These are phyloP conservation scores for Gossypium mustelinum DNA, from an alignment of 345 rosid genomes.

Conservation along the genomic window DNA sequence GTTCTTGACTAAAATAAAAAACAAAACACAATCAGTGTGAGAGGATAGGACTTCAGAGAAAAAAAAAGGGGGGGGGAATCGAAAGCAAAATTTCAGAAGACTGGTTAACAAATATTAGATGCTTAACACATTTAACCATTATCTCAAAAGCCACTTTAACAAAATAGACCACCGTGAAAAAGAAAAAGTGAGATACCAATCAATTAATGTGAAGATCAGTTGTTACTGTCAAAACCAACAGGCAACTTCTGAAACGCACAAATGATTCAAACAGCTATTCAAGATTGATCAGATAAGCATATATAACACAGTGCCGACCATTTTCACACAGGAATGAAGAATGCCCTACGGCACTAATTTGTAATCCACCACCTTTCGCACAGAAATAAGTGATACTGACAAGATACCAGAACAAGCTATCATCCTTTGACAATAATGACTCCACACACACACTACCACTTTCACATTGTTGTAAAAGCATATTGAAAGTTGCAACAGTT, in stretches of 20 bases:
- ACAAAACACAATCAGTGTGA: conserved; percentile 5
- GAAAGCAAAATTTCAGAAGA: neutral
- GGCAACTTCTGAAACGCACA: neutral
- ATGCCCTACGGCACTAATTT: neutral
- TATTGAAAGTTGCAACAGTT: neutral
- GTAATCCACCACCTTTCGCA: neutral
- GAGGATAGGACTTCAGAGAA: neutral
- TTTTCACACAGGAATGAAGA: neutral
- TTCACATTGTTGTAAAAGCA: neutral
- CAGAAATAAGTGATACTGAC: neutral
- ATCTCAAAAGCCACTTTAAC: neutral
- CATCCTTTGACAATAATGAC: neutral
- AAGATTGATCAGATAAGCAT: conserved; percentile 5
- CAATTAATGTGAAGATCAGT: neutral
- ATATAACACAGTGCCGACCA: neutral
- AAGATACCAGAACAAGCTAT: neutral
- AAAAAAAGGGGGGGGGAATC: neutral
- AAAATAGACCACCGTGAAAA: neutral
- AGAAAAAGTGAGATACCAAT: neutral
- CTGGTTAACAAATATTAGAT: neutral
- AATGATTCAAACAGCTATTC: neutral
- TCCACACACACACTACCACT: neutral
- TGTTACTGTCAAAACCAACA: neutral
- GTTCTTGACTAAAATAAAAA: conserved; percentile 67
- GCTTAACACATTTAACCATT: neutral